A percentile compares a stretch with the other conserved stretches of the same genome.
Evolutionary conservation across 257 asterid genomes (phyloP).

Genomic region (Penstemon newberryi): DNA sequence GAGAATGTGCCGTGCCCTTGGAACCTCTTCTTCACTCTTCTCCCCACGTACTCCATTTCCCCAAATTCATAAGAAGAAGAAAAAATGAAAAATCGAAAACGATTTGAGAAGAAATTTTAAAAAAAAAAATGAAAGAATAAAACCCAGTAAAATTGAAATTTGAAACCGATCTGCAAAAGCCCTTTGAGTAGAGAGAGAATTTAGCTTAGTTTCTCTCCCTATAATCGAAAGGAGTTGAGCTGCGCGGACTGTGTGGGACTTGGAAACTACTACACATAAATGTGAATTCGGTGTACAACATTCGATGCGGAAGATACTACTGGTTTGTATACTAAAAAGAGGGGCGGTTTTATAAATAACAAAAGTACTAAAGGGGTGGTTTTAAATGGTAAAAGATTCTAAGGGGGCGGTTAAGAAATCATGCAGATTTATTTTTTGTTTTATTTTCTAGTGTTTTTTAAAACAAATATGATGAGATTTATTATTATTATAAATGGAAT

Average conservation of each 20-base stretch:
- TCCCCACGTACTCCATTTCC: conserved; percentile 72
- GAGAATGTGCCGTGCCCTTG: conserved; percentile 43
- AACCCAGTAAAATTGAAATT: conserved; percentile 22
- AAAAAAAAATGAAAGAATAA: not conserved
- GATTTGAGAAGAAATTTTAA: not conserved
- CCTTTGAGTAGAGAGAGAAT: conserved; percentile 31
- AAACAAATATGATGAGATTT: too few species aligned
- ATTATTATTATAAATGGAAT: too few species aligned
- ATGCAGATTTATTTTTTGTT: too few species aligned
- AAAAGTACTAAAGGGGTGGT: too few species aligned
- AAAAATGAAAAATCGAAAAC: conserved; percentile 18
- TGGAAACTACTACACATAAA: conserved; percentile 38
- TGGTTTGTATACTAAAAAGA: conserved; percentile 11
- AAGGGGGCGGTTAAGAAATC: too few species aligned
- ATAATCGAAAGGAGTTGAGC: conserved; percentile 32
- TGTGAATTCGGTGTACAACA: conserved; percentile 23
- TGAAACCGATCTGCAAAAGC: conserved; percentile 34
- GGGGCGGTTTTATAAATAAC: too few species aligned
- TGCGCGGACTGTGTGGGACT: conserved; percentile 35
- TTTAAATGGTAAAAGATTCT: too few species aligned
- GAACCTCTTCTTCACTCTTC: conserved; percentile 62
- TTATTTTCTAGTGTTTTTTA: too few species aligned
- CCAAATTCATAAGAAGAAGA: conserved; percentile 36
- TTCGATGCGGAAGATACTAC: conserved; percentile 31
- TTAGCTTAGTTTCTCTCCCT: conserved; percentile 46